A percentile compares a stretch with the other conserved stretches of the same genome.
Conservation (phyloP, 2,329 filamentous ascomycete species). For the Fusarium sp. region DNA sequence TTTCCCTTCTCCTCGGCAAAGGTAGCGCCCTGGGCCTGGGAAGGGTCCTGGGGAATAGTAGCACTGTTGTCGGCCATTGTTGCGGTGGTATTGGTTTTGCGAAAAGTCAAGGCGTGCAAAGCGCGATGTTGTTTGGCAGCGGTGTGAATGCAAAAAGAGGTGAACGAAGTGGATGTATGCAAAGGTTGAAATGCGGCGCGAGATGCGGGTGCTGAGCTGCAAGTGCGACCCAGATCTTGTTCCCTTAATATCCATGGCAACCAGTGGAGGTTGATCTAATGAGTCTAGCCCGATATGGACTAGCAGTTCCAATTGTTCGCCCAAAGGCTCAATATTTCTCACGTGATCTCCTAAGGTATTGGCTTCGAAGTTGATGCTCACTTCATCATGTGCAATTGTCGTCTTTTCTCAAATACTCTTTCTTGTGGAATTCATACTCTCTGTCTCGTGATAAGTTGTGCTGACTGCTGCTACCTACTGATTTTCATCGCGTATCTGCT, state of each 20-base stretch:
- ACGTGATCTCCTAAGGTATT: neutral
- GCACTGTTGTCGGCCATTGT: constrained; percentile 64
- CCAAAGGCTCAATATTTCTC: too few species aligned
- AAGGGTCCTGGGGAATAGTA: constrained; percentile 60
- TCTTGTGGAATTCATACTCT: neutral
- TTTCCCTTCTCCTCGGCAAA: constrained; percentile 80
- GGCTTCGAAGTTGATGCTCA: neutral
- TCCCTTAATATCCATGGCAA: constrained; percentile 9
- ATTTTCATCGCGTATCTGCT: neutral
- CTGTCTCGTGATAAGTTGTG: neutral
- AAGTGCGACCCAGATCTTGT: constrained; percentile 10
- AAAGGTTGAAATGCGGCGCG: constrained; percentile 41
- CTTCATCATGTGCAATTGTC: neutral
- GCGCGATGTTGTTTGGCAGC: constrained; percentile 14
- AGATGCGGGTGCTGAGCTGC: constrained; percentile 43
- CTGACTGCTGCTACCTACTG: neutral
- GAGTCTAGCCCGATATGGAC: neutral
- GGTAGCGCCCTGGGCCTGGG: constrained; percentile 52
- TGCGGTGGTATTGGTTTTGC: constrained; percentile 10
- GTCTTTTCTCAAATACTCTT: neutral
- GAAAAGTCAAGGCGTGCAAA: constrained; percentile 1
- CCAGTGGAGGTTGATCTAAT: neutral
- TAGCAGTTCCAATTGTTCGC: neutral
- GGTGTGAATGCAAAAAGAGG: constrained; percentile 8
- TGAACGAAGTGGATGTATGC: constrained; percentile 28